phyloP scores from a whole-genome alignment of 2,329 filamentous ascomycete genomes.

The Fusarium nodosum region DNA sequence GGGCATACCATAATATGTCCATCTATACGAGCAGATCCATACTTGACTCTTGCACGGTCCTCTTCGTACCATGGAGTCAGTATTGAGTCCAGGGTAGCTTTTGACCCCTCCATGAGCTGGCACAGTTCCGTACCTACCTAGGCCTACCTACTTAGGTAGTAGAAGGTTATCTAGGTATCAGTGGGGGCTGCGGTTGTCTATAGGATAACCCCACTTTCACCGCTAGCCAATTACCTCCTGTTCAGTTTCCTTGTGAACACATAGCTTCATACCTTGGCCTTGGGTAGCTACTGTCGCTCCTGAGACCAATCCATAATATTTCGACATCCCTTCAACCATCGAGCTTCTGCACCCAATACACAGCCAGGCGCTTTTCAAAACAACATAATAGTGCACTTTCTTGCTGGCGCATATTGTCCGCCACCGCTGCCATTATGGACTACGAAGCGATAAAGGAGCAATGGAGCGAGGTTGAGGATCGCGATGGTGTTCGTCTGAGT shows the following conservation, averaged over 20 bases:
- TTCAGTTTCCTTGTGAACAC: constrained; percentile 30
- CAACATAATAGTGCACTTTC: not conserved
- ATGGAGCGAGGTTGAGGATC: constrained; percentile 96
- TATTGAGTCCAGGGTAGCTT: not conserved
- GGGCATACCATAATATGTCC: not conserved
- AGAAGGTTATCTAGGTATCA: not conserved
- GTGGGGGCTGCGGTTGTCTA: too few relatives aligned
- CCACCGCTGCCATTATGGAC: constrained; percentile 72
- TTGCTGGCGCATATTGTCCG: not conserved
- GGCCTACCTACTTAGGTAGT: too few relatives aligned
- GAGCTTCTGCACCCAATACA: not conserved
- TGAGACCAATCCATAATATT: constrained; percentile 1
- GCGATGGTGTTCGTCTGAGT: constrained; percentile 94
- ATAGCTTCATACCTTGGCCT: constrained; percentile 26
- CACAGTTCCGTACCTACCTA: not conserved
- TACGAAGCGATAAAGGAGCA: constrained; percentile 94
- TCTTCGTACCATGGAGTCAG: not conserved
- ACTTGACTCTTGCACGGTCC: not conserved
- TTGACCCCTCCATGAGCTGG: constrained; percentile 5
- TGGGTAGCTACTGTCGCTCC: constrained; percentile 5
- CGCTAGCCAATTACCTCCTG: constrained; percentile 6
- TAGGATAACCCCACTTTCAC: not conserved
- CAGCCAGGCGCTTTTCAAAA: not conserved
- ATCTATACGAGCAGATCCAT: not conserved
- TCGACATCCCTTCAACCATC: constrained; percentile 2